Evolutionary conservation across 108 stramenopile genomes (phyloP), one percentile per base, ranked within the genome.

Genomic region (Seminavis robusta): DNA sequence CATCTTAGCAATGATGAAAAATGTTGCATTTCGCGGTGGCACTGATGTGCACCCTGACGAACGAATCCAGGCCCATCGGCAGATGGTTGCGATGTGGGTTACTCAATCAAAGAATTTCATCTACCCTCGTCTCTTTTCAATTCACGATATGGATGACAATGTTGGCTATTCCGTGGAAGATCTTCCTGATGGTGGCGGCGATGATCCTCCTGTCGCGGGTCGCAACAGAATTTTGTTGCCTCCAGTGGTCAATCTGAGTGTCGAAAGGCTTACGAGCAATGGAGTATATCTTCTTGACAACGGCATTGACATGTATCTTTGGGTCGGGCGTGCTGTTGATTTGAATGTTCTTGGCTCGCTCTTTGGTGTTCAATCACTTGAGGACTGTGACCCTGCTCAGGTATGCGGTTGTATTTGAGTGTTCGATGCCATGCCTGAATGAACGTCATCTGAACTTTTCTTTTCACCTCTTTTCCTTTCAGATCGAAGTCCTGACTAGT

Each of bases 31-130:
- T 59, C 78, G 98, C 25, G 98, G 98, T 50, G 97, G 97, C 17
- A 84, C 83, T 1, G 97, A 98, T 63, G 80, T 98, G 23, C 94
- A 93, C 60, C 86, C 95, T 11, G 98, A 99, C 67, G 94, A 97
- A 63, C 79, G 98, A 39, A 71, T 89, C 11, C 81, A 79, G 61
- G 76, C 92, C 4, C 80, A 90, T 66, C 74, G 86, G 51, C 47
- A 47, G n/a, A 53, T 97, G 33, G 65, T 60, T 34, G 70, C 67
- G 51, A 96, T 99, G 96, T 87, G 69, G 59, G 76, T 92, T 17
- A 70, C 61, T n/a, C 78, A 81, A 16, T 73, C 78, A 25, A 74
- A 74, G 36, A 56, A 70, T 50, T 98, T 81, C 76, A 64, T 94
- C 24, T 97, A 99, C 67, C 97, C 98, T 3, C 92, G 94, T 26